Conservation (phyloP, 805 yeast genomes). For the Kodamaea hsintzibuensis region DNA sequence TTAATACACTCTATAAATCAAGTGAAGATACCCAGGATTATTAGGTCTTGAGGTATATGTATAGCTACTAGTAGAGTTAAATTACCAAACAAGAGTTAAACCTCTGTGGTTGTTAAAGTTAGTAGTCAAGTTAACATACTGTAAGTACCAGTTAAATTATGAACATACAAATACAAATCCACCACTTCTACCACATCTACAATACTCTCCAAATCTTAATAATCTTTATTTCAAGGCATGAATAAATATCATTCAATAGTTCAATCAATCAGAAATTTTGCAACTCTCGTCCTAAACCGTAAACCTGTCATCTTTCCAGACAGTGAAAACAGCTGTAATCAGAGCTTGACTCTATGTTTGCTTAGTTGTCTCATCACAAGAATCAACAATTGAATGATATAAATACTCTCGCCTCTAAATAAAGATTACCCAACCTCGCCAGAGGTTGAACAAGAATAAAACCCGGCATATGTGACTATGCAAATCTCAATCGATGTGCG, state of each 20-base stretch:
- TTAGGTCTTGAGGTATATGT: too few species aligned
- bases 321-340: conserved; percentile 50
- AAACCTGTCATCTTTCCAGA: conserved; percentile 49
- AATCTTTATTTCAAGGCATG: conserved; percentile 5
- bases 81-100: too few species aligned
- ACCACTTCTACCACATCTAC: background rate
- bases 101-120: too few species aligned
- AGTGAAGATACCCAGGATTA: too few species aligned
- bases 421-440: conserved; percentile 26
- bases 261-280: conserved; percentile 27
- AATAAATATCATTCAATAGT: background rate
- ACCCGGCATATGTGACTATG: conserved; percentile 71
- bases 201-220: background rate
- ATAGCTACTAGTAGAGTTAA: too few species aligned
- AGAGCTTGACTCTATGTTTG: conserved; percentile 93
- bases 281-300: conserved; percentile 68
- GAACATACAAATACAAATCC: too few species aligned
- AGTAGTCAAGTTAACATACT: too few species aligned
- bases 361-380: conserved; percentile 69
- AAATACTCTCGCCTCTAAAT: conserved; percentile 15
- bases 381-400: conserved; percentile 15
- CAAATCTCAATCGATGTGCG: conserved; percentile 24
- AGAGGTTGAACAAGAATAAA: conserved; percentile 21
- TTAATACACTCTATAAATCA: background rate
- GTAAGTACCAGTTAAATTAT: too few species aligned